A percentile compares a stretch with the other conserved stretches of the same genome.
These are phyloP conservation scores for Laburnicola sp. DNA, from an alignment of 2,329 filamentous ascomycete genomes.

Conservation along the genomic window DNA sequence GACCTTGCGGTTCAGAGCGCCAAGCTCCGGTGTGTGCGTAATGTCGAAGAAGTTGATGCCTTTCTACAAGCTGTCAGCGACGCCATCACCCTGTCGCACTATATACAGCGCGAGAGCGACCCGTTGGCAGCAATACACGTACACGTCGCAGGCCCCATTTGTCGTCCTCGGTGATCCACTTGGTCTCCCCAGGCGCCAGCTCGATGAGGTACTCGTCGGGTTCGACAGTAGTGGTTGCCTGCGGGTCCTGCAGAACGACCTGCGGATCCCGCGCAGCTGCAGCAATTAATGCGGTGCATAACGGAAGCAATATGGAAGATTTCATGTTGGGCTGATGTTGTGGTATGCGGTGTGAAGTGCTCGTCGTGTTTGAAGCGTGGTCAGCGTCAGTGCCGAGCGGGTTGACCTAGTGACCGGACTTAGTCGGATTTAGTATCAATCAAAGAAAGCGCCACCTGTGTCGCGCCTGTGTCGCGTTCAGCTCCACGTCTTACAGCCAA, in stretches of 20 bases:
- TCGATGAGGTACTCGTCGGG: constrained; percentile 66
- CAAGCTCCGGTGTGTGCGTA: constrained; percentile 71
- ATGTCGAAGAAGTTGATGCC: constrained; percentile 94
- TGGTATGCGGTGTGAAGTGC: constrained; percentile 3
- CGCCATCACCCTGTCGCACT: no score
- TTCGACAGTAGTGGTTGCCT: constrained; percentile 30
- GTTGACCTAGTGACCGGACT: constrained; percentile 31
- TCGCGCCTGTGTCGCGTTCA: no score
- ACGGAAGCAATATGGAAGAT: constrained; percentile 34
- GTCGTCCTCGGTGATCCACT: constrained; percentile 90
- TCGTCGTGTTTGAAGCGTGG: constrained; percentile 10
- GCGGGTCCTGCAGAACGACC: constrained; percentile 33
- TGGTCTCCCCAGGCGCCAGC: constrained; percentile 76
- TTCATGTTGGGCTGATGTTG: constrained; percentile 33
- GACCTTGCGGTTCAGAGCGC: constrained; percentile 45
- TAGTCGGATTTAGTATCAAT: no score
- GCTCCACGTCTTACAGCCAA: no score
- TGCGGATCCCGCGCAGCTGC: constrained; percentile 32
- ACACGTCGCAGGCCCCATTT: constrained; percentile 90
- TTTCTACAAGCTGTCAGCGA: constrained; percentile 57
- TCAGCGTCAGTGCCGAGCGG: constrained; percentile 3
- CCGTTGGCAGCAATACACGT: constrained; percentile 41
- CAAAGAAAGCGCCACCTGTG: no score
- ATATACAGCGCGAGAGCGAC: no score
- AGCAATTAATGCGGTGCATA: constrained; percentile 34